Conservation (phyloP, 306 rosid species). For the Citrullus amarus region DNA sequence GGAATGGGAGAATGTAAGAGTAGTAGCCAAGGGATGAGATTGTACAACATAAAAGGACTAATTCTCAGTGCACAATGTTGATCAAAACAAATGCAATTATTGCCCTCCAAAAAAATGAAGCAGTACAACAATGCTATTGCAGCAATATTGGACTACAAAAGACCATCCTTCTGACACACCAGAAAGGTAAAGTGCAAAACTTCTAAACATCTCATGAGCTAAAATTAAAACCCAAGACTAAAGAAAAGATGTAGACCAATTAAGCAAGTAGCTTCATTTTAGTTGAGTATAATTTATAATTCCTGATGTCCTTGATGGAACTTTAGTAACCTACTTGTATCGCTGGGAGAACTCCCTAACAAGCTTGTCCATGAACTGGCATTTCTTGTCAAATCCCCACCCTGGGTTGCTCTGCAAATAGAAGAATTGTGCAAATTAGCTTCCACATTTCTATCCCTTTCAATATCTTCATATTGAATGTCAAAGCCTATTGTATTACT, state of each 20-base stretch:
- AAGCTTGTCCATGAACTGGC: constrained; percentile 81
- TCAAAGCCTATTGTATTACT: background rate
- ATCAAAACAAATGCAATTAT: constrained; percentile 1
- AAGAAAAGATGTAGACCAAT: background rate
- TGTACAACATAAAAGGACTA: too few species aligned
- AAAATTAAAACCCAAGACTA: background rate
- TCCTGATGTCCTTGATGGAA: background rate
- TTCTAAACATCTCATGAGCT: background rate
- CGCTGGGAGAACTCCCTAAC: constrained; percentile 54
- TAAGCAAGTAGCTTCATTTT: background rate
- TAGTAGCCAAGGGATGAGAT: too few species aligned
- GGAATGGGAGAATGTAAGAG: too few species aligned
- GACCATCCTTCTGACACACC: background rate
- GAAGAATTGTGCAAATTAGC: background rate
- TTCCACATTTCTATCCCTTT: background rate
- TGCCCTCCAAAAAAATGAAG: background rate
- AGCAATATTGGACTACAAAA: background rate
- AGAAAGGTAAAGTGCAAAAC: background rate
- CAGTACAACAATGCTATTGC: background rate
- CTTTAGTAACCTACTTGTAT: constrained; percentile 28
- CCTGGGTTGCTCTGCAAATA: constrained; percentile 82
- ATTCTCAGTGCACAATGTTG: background rate
- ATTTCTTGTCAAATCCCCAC: constrained; percentile 85
- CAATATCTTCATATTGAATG: background rate
- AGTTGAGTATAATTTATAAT: background rate